Evolutionary conservation across 352 stramenopile genomes (phyloP), one percentile per base, ranked within the genome.

Genomic region (Phytophthora palmivora): DNA sequence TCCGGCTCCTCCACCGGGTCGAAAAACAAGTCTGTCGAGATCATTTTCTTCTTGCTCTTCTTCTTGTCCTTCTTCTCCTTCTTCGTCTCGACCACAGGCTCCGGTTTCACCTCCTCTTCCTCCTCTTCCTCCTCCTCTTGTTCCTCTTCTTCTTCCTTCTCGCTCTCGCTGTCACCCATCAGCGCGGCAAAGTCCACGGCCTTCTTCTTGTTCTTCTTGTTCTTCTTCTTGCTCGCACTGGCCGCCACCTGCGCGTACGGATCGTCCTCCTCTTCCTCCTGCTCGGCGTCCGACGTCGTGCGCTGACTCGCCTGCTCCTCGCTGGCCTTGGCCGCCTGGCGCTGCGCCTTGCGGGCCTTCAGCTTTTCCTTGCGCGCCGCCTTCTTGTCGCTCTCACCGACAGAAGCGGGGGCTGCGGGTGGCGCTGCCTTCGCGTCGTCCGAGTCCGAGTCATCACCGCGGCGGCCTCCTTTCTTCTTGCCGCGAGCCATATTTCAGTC

Each of bases 41-140:
- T 92, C 70, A 80, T 80, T 71, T 95, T 92, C 80, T 95, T 94
- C 72, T 95, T 95, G 63, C 81, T 90, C 57, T 84, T 92, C 70
- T 91, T 91, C 70, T 90, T 91, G 73, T 89, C 87, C 57, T 82
- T 80, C 44, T 79, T 76, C 14, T 62, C 72, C 68, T 92, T 89
- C 62, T 82, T 81, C 32, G 74, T 72, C 14, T 68, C 73, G 19
- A 61, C 63, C 12, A 70, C 53, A 26, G 48, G 26, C 41, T 70
- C 71, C 0, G 42, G 51, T n/a, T 72, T 70, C n/a, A 7, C 67
- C 34, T 81, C 60, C 16, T 76, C 44, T 14, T 76, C 63, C 14
- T 69, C 56, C 10, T 60, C 51, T 26, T 73, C 61, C 28, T 77
- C 55, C 28, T 73, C 61, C 28, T 77, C 55, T 24, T 75, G 51